Conservation (phyloP, 2,329 filamentous ascomycete species). For the Periconia sp. region DNA sequence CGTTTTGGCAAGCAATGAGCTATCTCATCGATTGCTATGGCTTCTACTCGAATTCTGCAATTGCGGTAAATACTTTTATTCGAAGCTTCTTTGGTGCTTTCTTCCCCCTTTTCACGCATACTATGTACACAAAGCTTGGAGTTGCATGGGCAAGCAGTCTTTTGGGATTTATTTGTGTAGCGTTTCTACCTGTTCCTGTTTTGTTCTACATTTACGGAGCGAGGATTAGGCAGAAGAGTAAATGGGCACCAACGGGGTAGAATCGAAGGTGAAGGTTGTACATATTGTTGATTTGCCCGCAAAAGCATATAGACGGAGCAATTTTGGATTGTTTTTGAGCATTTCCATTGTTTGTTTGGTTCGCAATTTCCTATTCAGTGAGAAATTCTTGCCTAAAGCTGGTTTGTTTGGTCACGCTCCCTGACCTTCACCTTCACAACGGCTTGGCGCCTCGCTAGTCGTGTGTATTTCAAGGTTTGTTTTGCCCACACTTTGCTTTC, state of each 20-base stretch:
- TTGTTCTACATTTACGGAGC: constrained; percentile 45
- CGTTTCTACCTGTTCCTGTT: constrained; percentile 41
- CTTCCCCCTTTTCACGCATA: constrained; percentile 57
- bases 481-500: too few species aligned
- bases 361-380: too few species aligned
- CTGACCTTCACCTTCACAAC: not conserved
- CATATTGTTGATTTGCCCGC: not conserved
- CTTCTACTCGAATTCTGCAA: constrained; percentile 52
- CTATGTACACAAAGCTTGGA: constrained; percentile 52
- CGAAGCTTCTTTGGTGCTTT: constrained; percentile 56
- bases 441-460: too few species aligned
- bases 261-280: not conserved
- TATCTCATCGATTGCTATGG: constrained; percentile 74
- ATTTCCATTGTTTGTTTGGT: too few species aligned
- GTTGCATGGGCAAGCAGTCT: constrained; percentile 43
- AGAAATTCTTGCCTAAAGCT: not conserved
- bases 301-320: too few species aligned
- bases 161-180: constrained; percentile 40
- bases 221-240: constrained; percentile 38
- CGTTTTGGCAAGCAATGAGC: constrained; percentile 84
- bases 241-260: constrained; percentile 32
- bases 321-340: too few species aligned
- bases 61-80: constrained; percentile 59
- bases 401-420: not conserved
- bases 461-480: too few species aligned